Conservation (phyloP, 306 rosid genomes). For the Quercus parvula region DNA sequence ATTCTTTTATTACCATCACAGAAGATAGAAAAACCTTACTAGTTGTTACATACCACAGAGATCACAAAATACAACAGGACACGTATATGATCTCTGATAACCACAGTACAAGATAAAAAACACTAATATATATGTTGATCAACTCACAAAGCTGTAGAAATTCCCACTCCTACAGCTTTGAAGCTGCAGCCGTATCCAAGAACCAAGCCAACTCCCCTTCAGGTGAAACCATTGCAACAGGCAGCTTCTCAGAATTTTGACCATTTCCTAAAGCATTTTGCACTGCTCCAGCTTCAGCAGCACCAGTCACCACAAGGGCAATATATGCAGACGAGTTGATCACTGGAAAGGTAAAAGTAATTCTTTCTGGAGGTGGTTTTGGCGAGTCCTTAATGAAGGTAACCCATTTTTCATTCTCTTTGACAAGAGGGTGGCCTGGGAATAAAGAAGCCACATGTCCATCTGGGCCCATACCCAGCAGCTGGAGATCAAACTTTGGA, state of each 20-base stretch:
- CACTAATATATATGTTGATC: neutral
- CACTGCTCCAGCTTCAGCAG: constrained; percentile 64
- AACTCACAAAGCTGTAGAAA: constrained; percentile 10
- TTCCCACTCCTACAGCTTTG: constrained; percentile 56
- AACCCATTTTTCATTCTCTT: constrained; percentile 83
- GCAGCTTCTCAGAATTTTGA: constrained; percentile 51
- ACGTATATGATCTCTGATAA: neutral
- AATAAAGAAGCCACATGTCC: constrained; percentile 95
- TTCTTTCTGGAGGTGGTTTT: constrained; percentile 91
- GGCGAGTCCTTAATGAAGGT: constrained; percentile 81
- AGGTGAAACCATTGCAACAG: constrained; percentile 67
- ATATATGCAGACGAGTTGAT: constrained; percentile 68
- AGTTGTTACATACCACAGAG: no score
- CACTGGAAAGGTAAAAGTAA: constrained; percentile 83
- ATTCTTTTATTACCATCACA: neutral
- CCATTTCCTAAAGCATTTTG: constrained; percentile 47
- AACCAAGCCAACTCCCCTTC: constrained; percentile 85
- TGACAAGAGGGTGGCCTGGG: constrained; percentile 83
- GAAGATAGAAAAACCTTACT: neutral
- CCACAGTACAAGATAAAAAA: neutral
- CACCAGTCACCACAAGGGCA: constrained; percentile 74
- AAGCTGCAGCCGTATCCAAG: constrained; percentile 84
- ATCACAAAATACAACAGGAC: no score
- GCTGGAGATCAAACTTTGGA: constrained; percentile 91
- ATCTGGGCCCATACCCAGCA: constrained; percentile 98